Base-by-base conservation (phyloP, 352 stramenopile species). In the Phytophthora idaei region DNA sequence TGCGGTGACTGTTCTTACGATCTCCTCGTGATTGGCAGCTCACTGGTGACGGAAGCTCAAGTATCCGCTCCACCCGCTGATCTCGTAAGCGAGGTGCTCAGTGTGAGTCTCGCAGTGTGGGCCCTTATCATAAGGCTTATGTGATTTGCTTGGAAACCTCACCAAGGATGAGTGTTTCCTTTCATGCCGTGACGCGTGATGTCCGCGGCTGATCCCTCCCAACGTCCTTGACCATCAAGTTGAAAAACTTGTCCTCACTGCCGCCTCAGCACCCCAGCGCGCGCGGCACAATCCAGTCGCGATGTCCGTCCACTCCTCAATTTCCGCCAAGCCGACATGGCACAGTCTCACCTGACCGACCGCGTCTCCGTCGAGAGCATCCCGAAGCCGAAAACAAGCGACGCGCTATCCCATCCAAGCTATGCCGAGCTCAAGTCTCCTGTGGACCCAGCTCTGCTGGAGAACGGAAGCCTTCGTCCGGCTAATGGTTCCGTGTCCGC, bases 401-500 rank as follows among this genome's bases (percentile, higher is more conserved):
- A 67, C 29, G 17, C n/a, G 5, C 46, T 55, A 15, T 64, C 62
- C 4, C 31, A 65, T n/a, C 55, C 51, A 57, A 67, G 64, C 21
- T 73, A 73, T 56, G 53, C 53, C 31, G 65, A 73, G 39, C 51
- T 73, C 59, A 69, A 73, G 52, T 73, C 65, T 32, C 65, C 65
- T 12, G 25, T 14, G 2, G 51, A 55, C 27, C 51, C 42, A 25
- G 28, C 15, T 25, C 46, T 49, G 14, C 37, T 71, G 7, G 57
- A 71, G 36, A 28, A 61, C 28, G 64, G 64, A 9, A 67, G 57
- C 27, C 64, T 73, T n/a, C 65, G 65, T 1, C 51, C 65, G 4
- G 12, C 45, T 12, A 64, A 63, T 12, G 53, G 64, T 8, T 71
- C 64, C 12, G 58, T 73, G 34, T 76, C 69, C 3, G 47, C 56